Conservation (phyloP, 1,284 basidiomycete genomes). For the Lignosus rhinocerotis region DNA sequence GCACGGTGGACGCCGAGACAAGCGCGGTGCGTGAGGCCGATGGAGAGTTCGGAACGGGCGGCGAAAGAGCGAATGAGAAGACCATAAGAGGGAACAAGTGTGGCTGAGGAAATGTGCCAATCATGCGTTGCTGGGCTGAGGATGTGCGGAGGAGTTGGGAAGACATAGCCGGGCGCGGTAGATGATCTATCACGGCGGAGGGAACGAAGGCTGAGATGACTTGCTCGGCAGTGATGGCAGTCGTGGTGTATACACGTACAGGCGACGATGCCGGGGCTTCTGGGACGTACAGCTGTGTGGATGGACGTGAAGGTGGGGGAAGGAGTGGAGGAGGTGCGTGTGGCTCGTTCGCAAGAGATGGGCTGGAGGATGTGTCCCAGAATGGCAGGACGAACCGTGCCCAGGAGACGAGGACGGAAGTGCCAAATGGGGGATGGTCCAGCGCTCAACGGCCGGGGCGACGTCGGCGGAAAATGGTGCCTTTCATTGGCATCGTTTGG, state of each 20-base stretch:
- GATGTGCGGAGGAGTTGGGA: constrained; percentile 3
- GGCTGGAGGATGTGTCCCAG: not conserved
- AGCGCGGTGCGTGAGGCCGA: not conserved
- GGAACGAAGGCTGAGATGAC: constrained; percentile 8
- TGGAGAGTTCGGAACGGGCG: not conserved
- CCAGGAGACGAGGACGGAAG: constrained; percentile 13
- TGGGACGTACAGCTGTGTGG: constrained; percentile 18
- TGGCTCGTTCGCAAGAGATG: constrained; percentile 8
- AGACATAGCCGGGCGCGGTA: constrained; percentile 9
- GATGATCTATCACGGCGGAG: constrained; percentile 23
- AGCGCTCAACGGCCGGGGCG: constrained; percentile 29
- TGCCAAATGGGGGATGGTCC: constrained; percentile 18
- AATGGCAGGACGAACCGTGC: constrained; percentile 7
- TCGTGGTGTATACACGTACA: constrained; percentile 16
- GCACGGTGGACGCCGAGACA: not conserved
- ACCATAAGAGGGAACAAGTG: not conserved
- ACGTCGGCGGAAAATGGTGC: constrained; percentile 36
- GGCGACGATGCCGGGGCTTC: constrained; percentile 15
- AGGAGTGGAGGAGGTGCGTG: constrained; percentile 4
- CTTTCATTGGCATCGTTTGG: constrained; percentile 29
- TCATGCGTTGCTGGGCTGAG: constrained; percentile 9
- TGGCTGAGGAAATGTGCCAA: constrained; percentile 2
- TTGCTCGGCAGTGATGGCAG: constrained; percentile 16
- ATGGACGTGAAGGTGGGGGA: constrained; percentile 11
- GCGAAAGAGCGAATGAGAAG: not conserved